phyloP scores from a whole-genome alignment of 129 eudicot species.

The Calendula officinalis region DNA sequence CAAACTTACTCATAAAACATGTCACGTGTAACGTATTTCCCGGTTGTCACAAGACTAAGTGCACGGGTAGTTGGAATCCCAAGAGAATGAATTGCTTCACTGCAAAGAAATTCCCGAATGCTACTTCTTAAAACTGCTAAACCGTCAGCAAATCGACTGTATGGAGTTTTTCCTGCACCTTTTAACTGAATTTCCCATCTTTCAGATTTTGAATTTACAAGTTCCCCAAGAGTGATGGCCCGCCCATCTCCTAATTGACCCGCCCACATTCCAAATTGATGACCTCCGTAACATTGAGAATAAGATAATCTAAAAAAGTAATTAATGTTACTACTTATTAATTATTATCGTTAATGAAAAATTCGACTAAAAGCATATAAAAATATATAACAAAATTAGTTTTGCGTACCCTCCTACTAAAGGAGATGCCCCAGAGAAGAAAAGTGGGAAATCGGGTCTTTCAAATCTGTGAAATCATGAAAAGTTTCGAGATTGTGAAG shows the following conservation, averaged over 20 bases:
- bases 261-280: slow-evolving; percentile 97
- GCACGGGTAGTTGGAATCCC: slow-evolving; percentile 97
- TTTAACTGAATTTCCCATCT: slow-evolving; percentile 95
- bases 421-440: slow-evolving; percentile 75
- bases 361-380: not conserved
- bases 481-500: slow-evolving; percentile 4
- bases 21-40: slow-evolving; percentile 75
- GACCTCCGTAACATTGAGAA: slow-evolving; percentile 96
- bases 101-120: slow-evolving; percentile 87
- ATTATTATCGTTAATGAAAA: too few species aligned
- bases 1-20: slow-evolving; percentile 92
- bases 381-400: not conserved
- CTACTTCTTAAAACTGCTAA: slow-evolving; percentile 92
- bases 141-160: slow-evolving; percentile 94
- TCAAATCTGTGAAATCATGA: slow-evolving; percentile 53
- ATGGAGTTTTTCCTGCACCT: slow-evolving; percentile 95
- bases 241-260: slow-evolving; percentile 96
- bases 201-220: slow-evolving; percentile 60
- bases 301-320: slow-evolving; percentile 52
- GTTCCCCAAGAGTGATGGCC: slow-evolving; percentile 83
- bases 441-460: slow-evolving; percentile 68
- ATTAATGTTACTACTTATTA: too few species aligned
- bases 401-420: slow-evolving; percentile 66
- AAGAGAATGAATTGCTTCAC: slow-evolving; percentile 83
- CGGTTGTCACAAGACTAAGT: slow-evolving; percentile 76